Percentiles rank a stretch among this genome's conserved stretches.
These are phyloP conservation scores for Cicer cuneatum DNA, from an alignment of 306 rosid genomes.

Conservation along the genomic window DNA sequence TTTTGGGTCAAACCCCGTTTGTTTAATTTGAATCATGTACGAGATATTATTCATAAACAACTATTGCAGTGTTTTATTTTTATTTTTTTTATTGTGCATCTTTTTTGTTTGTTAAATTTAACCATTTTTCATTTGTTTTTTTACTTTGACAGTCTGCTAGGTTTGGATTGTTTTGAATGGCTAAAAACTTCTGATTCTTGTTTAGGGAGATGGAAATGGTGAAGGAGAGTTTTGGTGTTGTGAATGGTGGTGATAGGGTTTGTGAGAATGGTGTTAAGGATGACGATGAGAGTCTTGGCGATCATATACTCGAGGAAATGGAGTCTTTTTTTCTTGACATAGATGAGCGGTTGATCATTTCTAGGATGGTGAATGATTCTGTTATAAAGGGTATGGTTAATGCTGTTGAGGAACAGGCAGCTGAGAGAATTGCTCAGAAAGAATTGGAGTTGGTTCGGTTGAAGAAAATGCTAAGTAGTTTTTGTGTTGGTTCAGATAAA, in stretches of 20 bases:
- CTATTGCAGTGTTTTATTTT: not conserved
- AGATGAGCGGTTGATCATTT: slow-evolving; percentile 65
- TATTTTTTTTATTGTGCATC: not conserved
- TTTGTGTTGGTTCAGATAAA: slow-evolving; percentile 49
- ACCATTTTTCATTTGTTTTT: slow-evolving; percentile 4
- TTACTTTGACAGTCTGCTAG: slow-evolving; percentile 28
- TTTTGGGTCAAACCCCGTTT: not conserved
- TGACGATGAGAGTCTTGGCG: slow-evolving; percentile 54
- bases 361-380: slow-evolving; percentile 89
- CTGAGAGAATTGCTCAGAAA: slow-evolving; percentile 71
- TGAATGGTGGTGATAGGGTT: slow-evolving; percentile 47
- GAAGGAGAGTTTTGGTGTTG: slow-evolving; percentile 47
- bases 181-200: slow-evolving; percentile 37
- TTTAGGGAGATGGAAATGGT: slow-evolving; percentile 13
- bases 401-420: slow-evolving; percentile 73
- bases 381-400: slow-evolving; percentile 79
- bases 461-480: slow-evolving; percentile 55
- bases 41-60: not conserved
- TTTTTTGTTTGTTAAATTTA: slow-evolving; percentile 2
- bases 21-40: slow-evolving; percentile 7
- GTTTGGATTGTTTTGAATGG: slow-evolving; percentile 43
- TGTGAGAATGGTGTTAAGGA: slow-evolving; percentile 44
- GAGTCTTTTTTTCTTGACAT: slow-evolving; percentile 70
- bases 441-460: slow-evolving; percentile 68
- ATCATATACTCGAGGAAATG: slow-evolving; percentile 61